These are phyloP conservation scores for Yamadazyma conglobata DNA, from an alignment of 1,139 yeast genomes.

Conservation along the genomic window DNA sequence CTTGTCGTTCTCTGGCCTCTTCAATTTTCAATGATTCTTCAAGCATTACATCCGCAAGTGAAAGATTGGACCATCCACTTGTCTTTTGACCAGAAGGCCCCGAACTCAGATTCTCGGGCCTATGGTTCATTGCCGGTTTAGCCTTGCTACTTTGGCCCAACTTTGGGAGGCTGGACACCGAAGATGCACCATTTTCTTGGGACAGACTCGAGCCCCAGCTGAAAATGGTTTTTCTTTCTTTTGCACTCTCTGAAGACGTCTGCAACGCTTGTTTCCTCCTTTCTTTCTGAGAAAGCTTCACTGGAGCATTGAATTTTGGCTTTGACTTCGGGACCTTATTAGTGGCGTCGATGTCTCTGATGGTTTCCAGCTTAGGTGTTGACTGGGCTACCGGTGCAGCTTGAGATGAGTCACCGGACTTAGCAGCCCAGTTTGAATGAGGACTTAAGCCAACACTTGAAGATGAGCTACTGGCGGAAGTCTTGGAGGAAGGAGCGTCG, in stretches of 20 bases:
- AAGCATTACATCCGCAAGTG: slow-evolving; percentile 37
- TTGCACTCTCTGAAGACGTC: neutral
- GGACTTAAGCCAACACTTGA: slow-evolving; percentile 24
- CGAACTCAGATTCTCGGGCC: no score
- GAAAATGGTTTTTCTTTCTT: slow-evolving; percentile 1
- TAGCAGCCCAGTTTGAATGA: slow-evolving; percentile 31
- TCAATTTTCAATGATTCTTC: slow-evolving; percentile 48
- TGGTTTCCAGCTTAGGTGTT: no score
- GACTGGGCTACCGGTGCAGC: slow-evolving; percentile 13
- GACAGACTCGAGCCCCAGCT: slow-evolving; percentile 3
- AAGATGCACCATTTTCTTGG: no score
- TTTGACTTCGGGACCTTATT: no score
- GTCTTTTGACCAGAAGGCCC: no score
- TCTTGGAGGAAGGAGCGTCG: neutral
- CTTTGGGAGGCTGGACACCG: no score
- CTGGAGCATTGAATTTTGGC: slow-evolving; percentile 33
- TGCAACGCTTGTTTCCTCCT: slow-evolving; percentile 31
- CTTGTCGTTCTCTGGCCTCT: slow-evolving; percentile 26
- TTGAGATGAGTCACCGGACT: slow-evolving; percentile 7
- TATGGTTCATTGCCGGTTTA: no score
- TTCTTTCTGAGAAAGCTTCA: slow-evolving; percentile 50
- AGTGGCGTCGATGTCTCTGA: no score
- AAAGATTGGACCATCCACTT: no score
- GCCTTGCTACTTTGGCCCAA: no score
- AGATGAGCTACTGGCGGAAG: neutral